Base-by-base conservation (phyloP, 75 land plant species). In the Ceratopteris richardii region DNA sequence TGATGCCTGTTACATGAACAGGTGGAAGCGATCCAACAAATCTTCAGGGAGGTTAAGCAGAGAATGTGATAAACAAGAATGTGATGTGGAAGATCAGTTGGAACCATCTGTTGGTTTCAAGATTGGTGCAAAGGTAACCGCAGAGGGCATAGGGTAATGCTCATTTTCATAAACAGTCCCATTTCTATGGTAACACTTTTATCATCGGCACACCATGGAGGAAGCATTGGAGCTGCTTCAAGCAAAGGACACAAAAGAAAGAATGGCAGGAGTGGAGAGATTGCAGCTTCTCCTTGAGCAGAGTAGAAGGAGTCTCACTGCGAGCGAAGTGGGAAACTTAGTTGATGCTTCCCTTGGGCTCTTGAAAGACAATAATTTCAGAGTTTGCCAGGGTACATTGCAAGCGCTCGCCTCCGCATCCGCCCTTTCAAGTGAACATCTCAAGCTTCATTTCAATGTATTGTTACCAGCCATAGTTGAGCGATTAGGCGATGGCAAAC, bases 241-340 rank as follows among this genome's bases (percentile, higher is more conserved):
- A 20, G 77, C 96, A 26, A 94, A 94, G 80, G 98, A 94, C 67
- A 82, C 98, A 9, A 95, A 95, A 81, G 93, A 90, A 77, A 25
- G 99, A 27, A 86, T 90, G 97, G 93, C 97, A 0, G 97, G 97
- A 0, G 97, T 90, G 55, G 99, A 95, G 80, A 76, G 78, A 29
- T 87, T 95, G 29, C 89, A 95, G 65, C 67, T 78, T 43, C 60
- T 78, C 36, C 84, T 95, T 11, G 97, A 95, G 58, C 64, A 82
- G 17, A 72, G 84, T 24, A 41, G 87, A 16, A 82, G 75, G 76
- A 61, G 68, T 40, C 67, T 95, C 31, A 60, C 75, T 19, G 56
- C 86, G 2, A 48, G 75, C 13, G 99, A 95, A 55, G 82, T 73
- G 44, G 69, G 78, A 9, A 50, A 76, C 37, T 79, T 95, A 0